Conservation (phyloP, 2,329 filamentous ascomycete species). For the Cladosporium sp. region DNA sequence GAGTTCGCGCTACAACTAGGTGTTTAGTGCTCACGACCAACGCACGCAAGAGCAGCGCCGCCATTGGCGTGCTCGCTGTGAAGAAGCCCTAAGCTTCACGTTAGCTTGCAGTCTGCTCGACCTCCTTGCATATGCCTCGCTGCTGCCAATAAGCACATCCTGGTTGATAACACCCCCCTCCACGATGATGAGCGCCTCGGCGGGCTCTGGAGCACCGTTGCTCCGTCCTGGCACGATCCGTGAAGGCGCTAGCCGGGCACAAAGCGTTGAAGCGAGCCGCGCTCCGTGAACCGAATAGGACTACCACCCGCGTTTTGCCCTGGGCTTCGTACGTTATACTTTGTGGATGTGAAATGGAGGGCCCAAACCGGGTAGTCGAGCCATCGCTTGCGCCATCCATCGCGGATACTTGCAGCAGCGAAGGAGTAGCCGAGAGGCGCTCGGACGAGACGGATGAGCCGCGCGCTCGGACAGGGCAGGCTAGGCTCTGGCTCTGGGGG, state of each 20-base stretch:
- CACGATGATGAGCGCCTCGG: neutral
- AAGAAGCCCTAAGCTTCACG: constrained; percentile 1
- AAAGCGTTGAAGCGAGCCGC: neutral
- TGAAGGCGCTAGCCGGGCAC: constrained; percentile 6
- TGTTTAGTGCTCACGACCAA: neutral
- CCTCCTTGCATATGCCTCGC: constrained; percentile 12
- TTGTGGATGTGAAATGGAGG: neutral
- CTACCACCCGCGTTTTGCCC: neutral
- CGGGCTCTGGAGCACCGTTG: neutral
- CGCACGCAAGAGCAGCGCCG: neutral
- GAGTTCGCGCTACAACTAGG: neutral
- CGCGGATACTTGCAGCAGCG: neutral
- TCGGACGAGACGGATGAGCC: neutral
- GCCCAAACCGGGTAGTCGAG: neutral
- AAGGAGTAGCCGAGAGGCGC: neutral
- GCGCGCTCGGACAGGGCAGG: neutral
- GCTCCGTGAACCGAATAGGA: constrained; percentile 1
- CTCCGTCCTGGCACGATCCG: neutral
- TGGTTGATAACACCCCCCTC: neutral
- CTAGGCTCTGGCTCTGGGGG: too few relatives aligned
- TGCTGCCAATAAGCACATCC: neutral
- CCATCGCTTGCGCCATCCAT: neutral
- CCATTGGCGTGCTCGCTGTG: neutral
- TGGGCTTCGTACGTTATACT: neutral
- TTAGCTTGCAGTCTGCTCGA: neutral